Conservation (phyloP, 306 rosid species). For the Begonia peltatifolia region DNA sequence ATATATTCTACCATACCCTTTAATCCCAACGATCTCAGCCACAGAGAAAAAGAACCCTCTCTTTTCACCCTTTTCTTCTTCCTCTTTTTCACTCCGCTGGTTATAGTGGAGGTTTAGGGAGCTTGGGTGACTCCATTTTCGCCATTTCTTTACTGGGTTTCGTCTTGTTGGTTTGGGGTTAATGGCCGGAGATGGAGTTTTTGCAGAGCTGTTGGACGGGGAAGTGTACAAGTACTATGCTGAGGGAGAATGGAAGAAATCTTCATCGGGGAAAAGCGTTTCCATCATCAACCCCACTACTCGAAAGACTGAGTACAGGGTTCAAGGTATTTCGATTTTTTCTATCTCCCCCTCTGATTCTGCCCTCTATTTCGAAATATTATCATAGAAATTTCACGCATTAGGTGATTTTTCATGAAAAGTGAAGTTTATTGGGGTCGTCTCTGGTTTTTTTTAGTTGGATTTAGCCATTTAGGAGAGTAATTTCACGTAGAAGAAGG, state of each 20-base stretch:
- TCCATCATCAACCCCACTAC: constrained; percentile 79
- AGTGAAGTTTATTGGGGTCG: not conserved
- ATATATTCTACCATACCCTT: too few relatives aligned
- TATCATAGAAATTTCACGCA: not conserved
- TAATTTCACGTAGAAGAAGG: not conserved
- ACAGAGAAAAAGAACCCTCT: too few relatives aligned
- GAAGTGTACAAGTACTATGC: constrained; percentile 72
- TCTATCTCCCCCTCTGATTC: not conserved
- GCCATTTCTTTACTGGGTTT: not conserved
- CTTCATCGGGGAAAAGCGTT: constrained; percentile 68
- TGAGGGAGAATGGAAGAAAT: constrained; percentile 83
- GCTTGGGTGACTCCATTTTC: too few relatives aligned
- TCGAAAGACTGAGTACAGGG: constrained; percentile 74
- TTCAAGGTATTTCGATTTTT: constrained; percentile 50
- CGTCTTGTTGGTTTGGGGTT: not conserved
- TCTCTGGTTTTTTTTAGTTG: not conserved
- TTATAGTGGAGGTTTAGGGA: too few relatives aligned
- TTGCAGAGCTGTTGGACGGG: constrained; percentile 66
- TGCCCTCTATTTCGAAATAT: not conserved
- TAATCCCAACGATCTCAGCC: too few relatives aligned
- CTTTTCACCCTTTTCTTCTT: too few relatives aligned
- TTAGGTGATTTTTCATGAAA: not conserved
- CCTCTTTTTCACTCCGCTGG: too few relatives aligned
- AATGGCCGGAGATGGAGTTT: constrained; percentile 68
- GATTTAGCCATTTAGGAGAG: not conserved